Conservation (phyloP, 805 yeast species). For the Barnettozyma botsteinii region DNA sequence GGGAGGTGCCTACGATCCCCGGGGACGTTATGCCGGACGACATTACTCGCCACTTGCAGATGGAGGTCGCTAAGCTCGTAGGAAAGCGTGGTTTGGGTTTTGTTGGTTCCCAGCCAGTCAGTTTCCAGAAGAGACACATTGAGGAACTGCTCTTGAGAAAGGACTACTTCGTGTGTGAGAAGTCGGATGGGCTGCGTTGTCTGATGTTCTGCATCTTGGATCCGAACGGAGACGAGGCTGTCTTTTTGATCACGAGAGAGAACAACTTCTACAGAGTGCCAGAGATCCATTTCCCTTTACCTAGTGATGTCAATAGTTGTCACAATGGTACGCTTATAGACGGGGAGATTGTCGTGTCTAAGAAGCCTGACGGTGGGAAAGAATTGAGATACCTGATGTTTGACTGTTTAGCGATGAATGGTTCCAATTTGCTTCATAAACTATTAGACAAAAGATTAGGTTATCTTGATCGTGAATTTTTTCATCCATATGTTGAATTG, state of each 20-base stretch:
- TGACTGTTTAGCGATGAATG: slow-evolving; percentile 85
- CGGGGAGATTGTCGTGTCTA: slow-evolving; percentile 85
- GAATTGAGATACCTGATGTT: slow-evolving; percentile 81
- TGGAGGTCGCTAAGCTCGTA: slow-evolving; percentile 59
- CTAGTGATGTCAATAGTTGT: slow-evolving; percentile 44
- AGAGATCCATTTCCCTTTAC: slow-evolving; percentile 75
- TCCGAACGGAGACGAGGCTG: slow-evolving; percentile 77
- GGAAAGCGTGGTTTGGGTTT: slow-evolving; percentile 48
- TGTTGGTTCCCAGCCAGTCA: slow-evolving; percentile 95
- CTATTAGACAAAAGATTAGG: slow-evolving; percentile 80
- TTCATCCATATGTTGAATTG: slow-evolving; percentile 72
- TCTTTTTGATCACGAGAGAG: slow-evolving; percentile 82
- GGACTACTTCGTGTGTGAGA: slow-evolving; percentile 94
- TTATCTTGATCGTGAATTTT: slow-evolving; percentile 74
- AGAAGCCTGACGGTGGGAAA: slow-evolving; percentile 48
- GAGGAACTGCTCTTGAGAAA: slow-evolving; percentile 50
- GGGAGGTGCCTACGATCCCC: slow-evolving; percentile 77
- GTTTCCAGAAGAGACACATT: slow-evolving; percentile 74
- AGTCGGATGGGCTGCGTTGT: slow-evolving; percentile 89
- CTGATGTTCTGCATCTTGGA: slow-evolving; percentile 60
- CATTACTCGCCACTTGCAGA: slow-evolving; percentile 60
- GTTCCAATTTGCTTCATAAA: slow-evolving; percentile 60
- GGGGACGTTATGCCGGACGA: slow-evolving; percentile 74
- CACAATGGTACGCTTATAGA: slow-evolving; percentile 89
- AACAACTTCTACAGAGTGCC: slow-evolving; percentile 81